phyloP scores from a whole-genome alignment of 495 filamentous ascomycete genomes.

The Filosporella fistucella region DNA sequence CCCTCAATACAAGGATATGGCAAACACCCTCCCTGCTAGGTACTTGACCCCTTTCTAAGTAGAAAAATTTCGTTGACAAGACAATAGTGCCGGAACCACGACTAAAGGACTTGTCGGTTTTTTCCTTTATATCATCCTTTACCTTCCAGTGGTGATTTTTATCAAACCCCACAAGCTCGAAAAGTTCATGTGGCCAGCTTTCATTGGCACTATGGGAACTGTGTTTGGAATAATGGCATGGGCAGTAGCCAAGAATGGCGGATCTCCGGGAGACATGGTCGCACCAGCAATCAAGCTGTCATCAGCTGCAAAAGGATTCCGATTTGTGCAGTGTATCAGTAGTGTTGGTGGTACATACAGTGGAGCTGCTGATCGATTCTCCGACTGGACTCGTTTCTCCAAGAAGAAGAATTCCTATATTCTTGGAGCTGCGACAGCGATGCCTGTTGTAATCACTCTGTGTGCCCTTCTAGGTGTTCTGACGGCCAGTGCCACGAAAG shows the following conservation, averaged over 20 bases:
- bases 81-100: constrained; percentile 22
- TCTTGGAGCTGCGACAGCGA: constrained; percentile 23
- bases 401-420: constrained; percentile 21
- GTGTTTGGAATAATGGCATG: constrained; percentile 29
- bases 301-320: constrained; percentile 17
- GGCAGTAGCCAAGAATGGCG: constrained; percentile 24
- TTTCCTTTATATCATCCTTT: constrained; percentile 27
- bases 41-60: neutral
- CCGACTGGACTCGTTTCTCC: constrained; percentile 29
- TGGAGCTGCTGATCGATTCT: constrained; percentile 22
- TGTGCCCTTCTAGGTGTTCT: constrained; percentile 31
- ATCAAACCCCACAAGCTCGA: constrained; percentile 27
- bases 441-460: constrained; percentile 25
- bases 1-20: constrained; percentile 26
- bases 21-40: constrained; percentile 28
- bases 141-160: constrained; percentile 27
- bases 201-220: constrained; percentile 17
- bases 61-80: neutral
- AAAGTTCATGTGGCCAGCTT: constrained; percentile 23
- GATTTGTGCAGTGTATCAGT: constrained; percentile 24
- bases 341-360: constrained; percentile 24
- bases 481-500: constrained; percentile 30
- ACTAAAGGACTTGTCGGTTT: constrained; percentile 28
- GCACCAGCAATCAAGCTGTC: constrained; percentile 13
- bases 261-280: constrained; percentile 23